Evolutionary conservation across 495 filamentous ascomycete species (phyloP).

Genomic region (Amniculicola lignicola): DNA sequence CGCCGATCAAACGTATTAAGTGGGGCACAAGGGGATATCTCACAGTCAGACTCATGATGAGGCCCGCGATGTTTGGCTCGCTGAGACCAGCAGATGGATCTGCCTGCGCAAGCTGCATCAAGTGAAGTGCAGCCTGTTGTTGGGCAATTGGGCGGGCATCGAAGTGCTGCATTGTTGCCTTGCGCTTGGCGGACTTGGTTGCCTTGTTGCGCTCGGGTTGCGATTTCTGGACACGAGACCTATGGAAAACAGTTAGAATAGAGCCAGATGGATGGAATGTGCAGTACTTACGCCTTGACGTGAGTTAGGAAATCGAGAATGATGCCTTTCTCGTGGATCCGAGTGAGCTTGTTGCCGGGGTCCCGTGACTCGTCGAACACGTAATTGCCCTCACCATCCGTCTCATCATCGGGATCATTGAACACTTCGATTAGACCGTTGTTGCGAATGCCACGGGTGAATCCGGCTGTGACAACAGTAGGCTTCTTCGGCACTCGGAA

Average conservation of each 20-base stretch:
- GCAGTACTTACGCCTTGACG: constrained; percentile 38
- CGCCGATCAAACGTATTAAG: constrained; percentile 33
- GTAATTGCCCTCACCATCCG: constrained; percentile 44
- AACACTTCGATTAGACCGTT: constrained; percentile 78
- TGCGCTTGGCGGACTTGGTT: constrained; percentile 9
- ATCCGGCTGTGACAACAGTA: constrained; percentile 43
- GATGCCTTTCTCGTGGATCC: constrained; percentile 68
- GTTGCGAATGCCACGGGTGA: constrained; percentile 62
- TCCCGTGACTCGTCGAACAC: constrained; percentile 48
- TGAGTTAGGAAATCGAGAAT: constrained; percentile 72
- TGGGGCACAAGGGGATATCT: constrained; percentile 25
- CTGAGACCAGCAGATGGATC: constrained; percentile 37
- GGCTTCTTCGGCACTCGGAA: constrained; percentile 57
- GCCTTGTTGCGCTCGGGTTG: constrained; percentile 1
- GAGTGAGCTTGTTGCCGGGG: constrained; percentile 55
- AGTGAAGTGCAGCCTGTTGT: constrained; percentile 54
- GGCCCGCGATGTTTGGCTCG: constrained; percentile 30
- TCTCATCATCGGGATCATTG: constrained; percentile 58
- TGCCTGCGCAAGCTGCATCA: constrained; percentile 48
- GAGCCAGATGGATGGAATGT: background rate
- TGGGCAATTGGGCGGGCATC: constrained; percentile 17
- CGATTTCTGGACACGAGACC: constrained; percentile 12
- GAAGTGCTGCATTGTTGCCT: constrained; percentile 3
- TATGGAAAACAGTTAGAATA: constrained; percentile 1
- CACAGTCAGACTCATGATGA: constrained; percentile 39